Percentiles rank a stretch among this genome's conserved stretches.
These are phyloP conservation scores for Lactifluus pinguis DNA, from an alignment of 768 basidiomycete genomes.

Conservation along the genomic window DNA sequence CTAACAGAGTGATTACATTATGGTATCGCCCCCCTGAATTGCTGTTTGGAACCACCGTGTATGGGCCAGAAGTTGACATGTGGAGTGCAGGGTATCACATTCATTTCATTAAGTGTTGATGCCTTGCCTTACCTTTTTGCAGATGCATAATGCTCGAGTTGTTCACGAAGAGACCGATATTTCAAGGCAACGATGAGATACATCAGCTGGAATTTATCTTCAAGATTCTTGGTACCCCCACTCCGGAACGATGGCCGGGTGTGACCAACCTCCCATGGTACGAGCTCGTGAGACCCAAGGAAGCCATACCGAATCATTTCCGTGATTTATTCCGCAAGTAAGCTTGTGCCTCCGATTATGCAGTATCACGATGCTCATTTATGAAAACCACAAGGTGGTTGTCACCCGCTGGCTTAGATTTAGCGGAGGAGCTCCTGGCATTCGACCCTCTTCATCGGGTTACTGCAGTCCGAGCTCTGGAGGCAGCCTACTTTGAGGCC, in stretches of 20 bases:
- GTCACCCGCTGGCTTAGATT: constrained; percentile 75
- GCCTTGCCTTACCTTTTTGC: neutral
- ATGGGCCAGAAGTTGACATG: constrained; percentile 97
- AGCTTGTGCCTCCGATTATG: constrained; percentile 16
- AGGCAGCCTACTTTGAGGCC: constrained; percentile 72
- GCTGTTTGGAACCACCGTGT: constrained; percentile 89
- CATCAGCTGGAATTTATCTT: constrained; percentile 93
- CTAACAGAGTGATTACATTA: constrained; percentile 97
- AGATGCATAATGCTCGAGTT: constrained; percentile 99
- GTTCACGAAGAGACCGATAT: constrained; percentile 91
- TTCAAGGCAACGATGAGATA: constrained; percentile 97
- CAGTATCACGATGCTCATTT: neutral
- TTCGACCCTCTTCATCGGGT: constrained; percentile 75
- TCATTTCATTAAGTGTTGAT: neutral
- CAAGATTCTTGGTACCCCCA: constrained; percentile 84
- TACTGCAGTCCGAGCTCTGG: constrained; percentile 72
- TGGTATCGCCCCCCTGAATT: constrained; percentile 98
- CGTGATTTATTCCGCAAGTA: constrained; percentile 82
- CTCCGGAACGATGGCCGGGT: constrained; percentile 71
- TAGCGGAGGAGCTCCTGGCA: constrained; percentile 73
- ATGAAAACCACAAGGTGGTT: constrained; percentile 52
- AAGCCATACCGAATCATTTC: constrained; percentile 64
- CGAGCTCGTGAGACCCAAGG: constrained; percentile 91
- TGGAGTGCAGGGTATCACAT: constrained; percentile 89
- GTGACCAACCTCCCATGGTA: constrained; percentile 90